Conservation (phyloP, 495 filamentous ascomycete genomes). For the Neurospora sp. region DNA sequence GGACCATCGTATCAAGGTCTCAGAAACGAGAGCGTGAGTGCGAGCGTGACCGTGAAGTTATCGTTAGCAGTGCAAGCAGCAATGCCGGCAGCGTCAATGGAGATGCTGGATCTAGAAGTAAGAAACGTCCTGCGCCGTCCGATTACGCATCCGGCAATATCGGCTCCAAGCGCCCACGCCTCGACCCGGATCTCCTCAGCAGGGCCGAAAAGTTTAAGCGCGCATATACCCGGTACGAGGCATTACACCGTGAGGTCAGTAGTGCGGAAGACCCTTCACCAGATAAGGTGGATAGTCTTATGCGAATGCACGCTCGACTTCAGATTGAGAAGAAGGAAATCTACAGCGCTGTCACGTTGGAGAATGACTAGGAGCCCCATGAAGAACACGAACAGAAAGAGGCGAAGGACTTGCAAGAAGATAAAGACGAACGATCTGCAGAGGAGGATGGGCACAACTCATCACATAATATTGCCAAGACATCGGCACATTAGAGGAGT, state of each 20-base stretch:
- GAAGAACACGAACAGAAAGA: background rate
- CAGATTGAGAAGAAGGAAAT: constrained; percentile 59
- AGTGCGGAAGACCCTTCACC: constrained; percentile 40
- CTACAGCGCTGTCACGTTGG: constrained; percentile 27
- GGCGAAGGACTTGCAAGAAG: background rate
- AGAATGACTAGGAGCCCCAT: background rate
- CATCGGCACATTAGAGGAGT: background rate
- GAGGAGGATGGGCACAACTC: background rate
- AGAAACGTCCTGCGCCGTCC: constrained; percentile 28
- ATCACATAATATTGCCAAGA: background rate
- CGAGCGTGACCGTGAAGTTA: constrained; percentile 21
- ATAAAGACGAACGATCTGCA: background rate
- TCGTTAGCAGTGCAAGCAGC: constrained; percentile 19
- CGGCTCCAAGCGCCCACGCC: constrained; percentile 28
- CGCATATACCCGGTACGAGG: constrained; percentile 53
- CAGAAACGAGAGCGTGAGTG: constrained; percentile 13
- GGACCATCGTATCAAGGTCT: constrained; percentile 1
- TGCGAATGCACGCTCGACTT: constrained; percentile 52
- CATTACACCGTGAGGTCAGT: constrained; percentile 50
- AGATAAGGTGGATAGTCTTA: constrained; percentile 46
- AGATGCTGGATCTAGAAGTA: constrained; percentile 10
- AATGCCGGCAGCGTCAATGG: constrained; percentile 8
- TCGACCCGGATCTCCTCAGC: constrained; percentile 30
- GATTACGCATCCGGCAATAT: constrained; percentile 16
- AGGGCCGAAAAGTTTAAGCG: constrained; percentile 53